Evolutionary conservation across 1,284 basidiomycete species (phyloP), one percentile per base, ranked within the genome.

Genomic region (Apiotrichum mycotoxinovorans): DNA sequence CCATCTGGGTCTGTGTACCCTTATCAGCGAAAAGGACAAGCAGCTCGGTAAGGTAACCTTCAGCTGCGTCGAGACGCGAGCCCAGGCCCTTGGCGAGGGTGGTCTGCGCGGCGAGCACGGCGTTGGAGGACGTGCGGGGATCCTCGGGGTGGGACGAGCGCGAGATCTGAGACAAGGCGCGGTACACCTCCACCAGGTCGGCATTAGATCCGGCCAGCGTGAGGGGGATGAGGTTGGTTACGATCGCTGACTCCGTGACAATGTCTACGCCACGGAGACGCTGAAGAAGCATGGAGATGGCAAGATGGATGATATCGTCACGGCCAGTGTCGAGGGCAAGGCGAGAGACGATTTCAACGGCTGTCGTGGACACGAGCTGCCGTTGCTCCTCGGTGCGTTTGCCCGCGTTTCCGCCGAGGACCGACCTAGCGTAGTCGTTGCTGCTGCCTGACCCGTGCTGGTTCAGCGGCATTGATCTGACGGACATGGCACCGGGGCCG

Each of bases 261-360:
- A 89, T 85, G 66, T 95, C 90, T 7, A 89, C 88, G 14, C 85
- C 85, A 25, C 88, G 85, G 26, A 96, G 80, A 25, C 92, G 83
- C 78, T 97, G 95, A 25, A 97, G 79, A 7, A 98, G 80, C 89
- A 98, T 94, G 2, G 93, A 94, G 12, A 91, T 85, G 5, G 89
- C 91, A 20, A 94, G 80, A 42, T 87, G 84, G 2, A 88, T 91
- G 22, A 92, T 88, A 76, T 93, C 89, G 66, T 91, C 87, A 52
- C 83, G 82, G 48, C 84, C 80, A 64, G 92, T 91, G 75, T 92
- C 89, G 12, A 93, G 75, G 0, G 91, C 89, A 22, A 95, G 80
- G 27, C 85, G 82, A 0, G 91, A 87, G 2, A 93, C 89, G 3
- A 93, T 88, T 11, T 89, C 89, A 51, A 97, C 91, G 2, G 92